These are phyloP conservation scores for Ophiostoma ulmi DNA, from an alignment of 2,329 filamentous ascomycete genomes.

Conservation along the genomic window DNA sequence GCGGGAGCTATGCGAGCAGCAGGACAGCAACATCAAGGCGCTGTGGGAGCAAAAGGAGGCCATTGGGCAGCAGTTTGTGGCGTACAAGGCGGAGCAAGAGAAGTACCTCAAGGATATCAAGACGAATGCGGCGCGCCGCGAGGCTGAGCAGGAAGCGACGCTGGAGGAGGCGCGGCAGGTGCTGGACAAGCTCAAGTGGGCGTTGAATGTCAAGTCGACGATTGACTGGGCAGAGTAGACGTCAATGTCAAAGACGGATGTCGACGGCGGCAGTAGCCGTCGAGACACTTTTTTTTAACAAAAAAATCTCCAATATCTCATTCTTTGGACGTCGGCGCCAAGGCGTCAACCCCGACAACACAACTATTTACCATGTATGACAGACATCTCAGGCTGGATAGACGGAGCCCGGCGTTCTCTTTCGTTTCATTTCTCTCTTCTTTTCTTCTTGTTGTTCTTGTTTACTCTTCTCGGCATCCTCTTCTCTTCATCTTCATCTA, in stretches of 20 bases:
- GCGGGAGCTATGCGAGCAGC: slow-evolving; percentile 66
- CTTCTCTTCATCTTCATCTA: slow-evolving; percentile 5
- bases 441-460: background rate
- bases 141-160: slow-evolving; percentile 56
- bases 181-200: slow-evolving; percentile 68
- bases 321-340: background rate
- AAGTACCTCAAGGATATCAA: slow-evolving; percentile 57
- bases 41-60: slow-evolving; percentile 57
- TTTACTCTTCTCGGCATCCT: background rate
- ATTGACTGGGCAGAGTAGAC: slow-evolving; percentile 50
- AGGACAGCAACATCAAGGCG: slow-evolving; percentile 61
- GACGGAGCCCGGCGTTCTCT: slow-evolving; percentile 24
- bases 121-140: slow-evolving; percentile 50
- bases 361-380: slow-evolving; percentile 17
- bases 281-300: background rate
- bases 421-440: slow-evolving; percentile 1
- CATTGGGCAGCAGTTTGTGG: slow-evolving; percentile 55
- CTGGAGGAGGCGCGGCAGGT: slow-evolving; percentile 55
- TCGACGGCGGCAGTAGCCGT: background rate
- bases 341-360: background rate
- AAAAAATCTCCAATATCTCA: too few species aligned
- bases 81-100: slow-evolving; percentile 61
- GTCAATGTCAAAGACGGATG: background rate
- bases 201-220: slow-evolving; percentile 61
- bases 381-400: slow-evolving; percentile 21